These are phyloP conservation scores for Mucor ambiguus DNA, from an alignment of 371 early-diverging fungal genomes.

Conservation along the genomic window DNA sequence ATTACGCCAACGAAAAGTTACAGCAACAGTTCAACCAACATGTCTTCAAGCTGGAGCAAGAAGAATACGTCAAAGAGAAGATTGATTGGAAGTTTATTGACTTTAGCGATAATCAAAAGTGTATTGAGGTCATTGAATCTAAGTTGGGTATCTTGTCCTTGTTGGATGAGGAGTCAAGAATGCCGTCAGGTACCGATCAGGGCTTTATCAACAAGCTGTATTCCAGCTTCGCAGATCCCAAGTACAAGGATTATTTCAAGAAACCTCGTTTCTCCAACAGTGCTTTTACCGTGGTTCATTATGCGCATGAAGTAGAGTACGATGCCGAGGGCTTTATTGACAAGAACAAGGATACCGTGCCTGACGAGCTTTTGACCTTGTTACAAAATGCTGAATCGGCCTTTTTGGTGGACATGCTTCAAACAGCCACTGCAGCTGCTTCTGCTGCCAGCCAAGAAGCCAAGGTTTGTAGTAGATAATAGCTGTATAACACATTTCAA, in stretches of 20 bases:
- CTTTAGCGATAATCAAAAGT: conserved; percentile 99
- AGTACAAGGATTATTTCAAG: conserved; percentile 77
- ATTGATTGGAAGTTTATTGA: conserved; percentile 93
- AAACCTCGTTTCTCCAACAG: conserved; percentile 88
- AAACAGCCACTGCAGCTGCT: conserved; percentile 55
- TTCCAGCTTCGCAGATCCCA: conserved; percentile 70
- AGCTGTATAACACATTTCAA: too few species aligned
- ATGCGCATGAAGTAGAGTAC: conserved; percentile 92
- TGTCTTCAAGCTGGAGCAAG: conserved; percentile 90
- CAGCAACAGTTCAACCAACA: conserved; percentile 92
- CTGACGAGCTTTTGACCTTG: conserved; percentile 84
- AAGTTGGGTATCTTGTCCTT: conserved; percentile 93
- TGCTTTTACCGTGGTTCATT: conserved; percentile 88
- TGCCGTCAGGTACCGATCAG: conserved; percentile 90
- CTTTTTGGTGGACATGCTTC: conserved; percentile 79
- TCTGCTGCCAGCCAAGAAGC: conserved; percentile 44
- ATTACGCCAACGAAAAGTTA: conserved; percentile 97
- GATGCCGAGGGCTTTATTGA: conserved; percentile 95
- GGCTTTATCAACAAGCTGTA: conserved; percentile 87
- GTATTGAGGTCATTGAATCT: conserved; percentile 98
- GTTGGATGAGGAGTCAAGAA: conserved; percentile 95
- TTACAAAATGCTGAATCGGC: conserved; percentile 70
- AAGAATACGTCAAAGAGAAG: conserved; percentile 92
- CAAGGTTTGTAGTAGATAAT: conserved; percentile 2
- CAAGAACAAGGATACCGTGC: conserved; percentile 99